Conservation (phyloP, 1,139 yeast genomes). For the Saccharomycopsis hybrid region DNA sequence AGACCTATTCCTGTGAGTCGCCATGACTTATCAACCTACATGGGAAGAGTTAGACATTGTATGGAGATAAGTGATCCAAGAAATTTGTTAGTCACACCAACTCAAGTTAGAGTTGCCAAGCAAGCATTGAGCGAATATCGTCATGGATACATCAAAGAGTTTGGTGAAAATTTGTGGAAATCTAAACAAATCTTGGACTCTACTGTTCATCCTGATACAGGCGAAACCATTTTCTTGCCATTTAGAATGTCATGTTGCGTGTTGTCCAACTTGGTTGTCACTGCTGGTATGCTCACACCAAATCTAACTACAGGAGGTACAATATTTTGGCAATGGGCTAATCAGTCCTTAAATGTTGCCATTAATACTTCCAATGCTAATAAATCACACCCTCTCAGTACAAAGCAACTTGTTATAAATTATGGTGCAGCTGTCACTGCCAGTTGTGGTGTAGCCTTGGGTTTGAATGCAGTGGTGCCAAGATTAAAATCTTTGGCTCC, state of each 20-base stretch:
- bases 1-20: constrained; percentile 24
- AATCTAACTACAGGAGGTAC: constrained; percentile 87
- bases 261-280: constrained; percentile 84
- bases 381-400: constrained; percentile 85
- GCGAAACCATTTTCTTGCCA: constrained; percentile 84
- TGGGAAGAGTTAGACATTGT: constrained; percentile 93
- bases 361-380: constrained; percentile 94
- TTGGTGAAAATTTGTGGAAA: constrained; percentile 83
- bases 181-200: constrained; percentile 85
- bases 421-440: constrained; percentile 89
- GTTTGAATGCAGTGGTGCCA: constrained; percentile 84
- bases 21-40: constrained; percentile 72
- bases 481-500: constrained; percentile 63
- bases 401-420: constrained; percentile 66
- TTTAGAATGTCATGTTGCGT: constrained; percentile 97
- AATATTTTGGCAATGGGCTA: constrained; percentile 94
- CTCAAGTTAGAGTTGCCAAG: constrained; percentile 61
- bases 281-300: constrained; percentile 97
- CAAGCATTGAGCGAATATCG: constrained; percentile 62
- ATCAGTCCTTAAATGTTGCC: constrained; percentile 93
- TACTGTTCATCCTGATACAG: constrained; percentile 91
- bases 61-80: constrained; percentile 90
- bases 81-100: constrained; percentile 68
- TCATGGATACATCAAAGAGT: constrained; percentile 49
- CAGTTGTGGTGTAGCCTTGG: constrained; percentile 91